A percentile compares a stretch with the other conserved stretches of the same genome.
Conservation (phyloP, 140 eudicot species). For the Cichorium intybus region DNA sequence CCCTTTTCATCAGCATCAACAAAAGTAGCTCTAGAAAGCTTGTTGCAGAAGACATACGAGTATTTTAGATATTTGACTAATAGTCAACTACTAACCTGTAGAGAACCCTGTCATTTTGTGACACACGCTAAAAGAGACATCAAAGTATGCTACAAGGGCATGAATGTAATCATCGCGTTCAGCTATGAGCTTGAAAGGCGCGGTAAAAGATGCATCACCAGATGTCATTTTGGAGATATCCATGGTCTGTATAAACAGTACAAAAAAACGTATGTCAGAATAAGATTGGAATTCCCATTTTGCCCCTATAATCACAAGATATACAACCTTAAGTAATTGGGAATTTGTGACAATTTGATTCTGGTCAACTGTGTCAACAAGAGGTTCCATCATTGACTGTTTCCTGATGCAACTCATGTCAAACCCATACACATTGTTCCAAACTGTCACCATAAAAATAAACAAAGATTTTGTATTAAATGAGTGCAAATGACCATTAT, state of each 20-base stretch:
- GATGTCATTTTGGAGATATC: slow-evolving; percentile 90
- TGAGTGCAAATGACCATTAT: too few relatives aligned
- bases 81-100: slow-evolving; percentile 54
- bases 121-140: slow-evolving; percentile 80
- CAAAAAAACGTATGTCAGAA: neutral
- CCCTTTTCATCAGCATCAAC: neutral
- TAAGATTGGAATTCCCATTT: neutral
- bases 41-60: neutral
- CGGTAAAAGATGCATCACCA: slow-evolving; percentile 95
- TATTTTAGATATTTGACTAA: neutral
- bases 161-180: slow-evolving; percentile 95
- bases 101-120: slow-evolving; percentile 95
- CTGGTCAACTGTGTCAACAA: slow-evolving; percentile 92
- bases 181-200: slow-evolving; percentile 92
- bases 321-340: slow-evolving; percentile 94
- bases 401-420: slow-evolving; percentile 98
- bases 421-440: slow-evolving; percentile 94
- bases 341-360: slow-evolving; percentile 87
- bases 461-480: neutral
- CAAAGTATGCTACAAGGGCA: slow-evolving; percentile 98
- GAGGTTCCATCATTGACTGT: slow-evolving; percentile 91
- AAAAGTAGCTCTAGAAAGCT: neutral
- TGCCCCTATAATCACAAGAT: too few relatives aligned
- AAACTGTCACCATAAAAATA: slow-evolving; percentile 50
- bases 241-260: slow-evolving; percentile 61